Percentiles rank a stretch among this genome's conserved stretches.
Conservation (phyloP, 2,329 filamentous ascomycete genomes). For the Sclerotinia trifoliorum region DNA sequence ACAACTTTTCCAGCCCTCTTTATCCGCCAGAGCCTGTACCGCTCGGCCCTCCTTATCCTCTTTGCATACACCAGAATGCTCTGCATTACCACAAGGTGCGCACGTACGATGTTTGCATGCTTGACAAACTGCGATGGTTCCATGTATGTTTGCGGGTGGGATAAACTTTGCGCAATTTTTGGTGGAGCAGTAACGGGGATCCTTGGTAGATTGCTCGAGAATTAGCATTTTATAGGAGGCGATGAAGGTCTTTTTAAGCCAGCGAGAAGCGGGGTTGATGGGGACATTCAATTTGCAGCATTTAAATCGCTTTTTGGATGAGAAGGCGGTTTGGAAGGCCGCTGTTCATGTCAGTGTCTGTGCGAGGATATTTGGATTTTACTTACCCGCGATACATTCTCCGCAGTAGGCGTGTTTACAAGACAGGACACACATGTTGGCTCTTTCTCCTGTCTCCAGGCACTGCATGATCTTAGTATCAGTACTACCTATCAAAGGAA, state of each 20-base stretch:
- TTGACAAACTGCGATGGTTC: conserved; percentile 30
- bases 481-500: too few species aligned
- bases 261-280: conserved; percentile 2
- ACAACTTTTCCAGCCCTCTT: conserved; percentile 36
- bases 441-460: conserved; percentile 27
- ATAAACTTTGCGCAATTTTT: conserved; percentile 34
- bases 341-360: conserved; percentile 19
- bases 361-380: neutral
- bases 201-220: conserved; percentile 35
- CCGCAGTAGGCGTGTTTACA: conserved; percentile 32
- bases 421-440: conserved; percentile 24
- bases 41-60: conserved; percentile 33
- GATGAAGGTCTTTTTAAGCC: conserved; percentile 24
- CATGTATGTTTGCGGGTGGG: conserved; percentile 31
- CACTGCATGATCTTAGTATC: conserved; percentile 11
- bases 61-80: conserved; percentile 35
- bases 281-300: conserved; percentile 27
- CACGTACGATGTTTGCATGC: conserved; percentile 32
- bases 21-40: conserved; percentile 31
- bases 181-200: conserved; percentile 35
- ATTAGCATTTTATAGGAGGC: conserved; percentile 30
- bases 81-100: conserved; percentile 28
- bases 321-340: conserved; percentile 30
- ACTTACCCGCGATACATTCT: conserved; percentile 29
- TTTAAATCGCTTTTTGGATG: conserved; percentile 28